Conservation (phyloP, 2,329 filamentous ascomycete species). For the Colletotrichum tropicale region DNA sequence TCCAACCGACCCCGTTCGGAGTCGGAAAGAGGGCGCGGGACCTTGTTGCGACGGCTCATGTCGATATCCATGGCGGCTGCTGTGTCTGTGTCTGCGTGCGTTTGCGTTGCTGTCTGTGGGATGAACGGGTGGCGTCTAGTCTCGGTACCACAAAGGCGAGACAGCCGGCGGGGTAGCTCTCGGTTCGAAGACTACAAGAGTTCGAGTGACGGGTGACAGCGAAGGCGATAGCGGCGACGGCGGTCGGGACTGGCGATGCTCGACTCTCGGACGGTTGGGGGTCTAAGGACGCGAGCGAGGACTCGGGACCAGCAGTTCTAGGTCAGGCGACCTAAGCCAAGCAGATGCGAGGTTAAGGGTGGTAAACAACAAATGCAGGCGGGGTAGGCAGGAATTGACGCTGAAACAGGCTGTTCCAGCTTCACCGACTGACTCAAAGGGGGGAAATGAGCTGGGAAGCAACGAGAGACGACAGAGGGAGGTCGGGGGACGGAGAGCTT, state of each 20-base stretch:
- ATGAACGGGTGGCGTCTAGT: slow-evolving; percentile 13
- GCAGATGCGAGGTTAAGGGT: background rate
- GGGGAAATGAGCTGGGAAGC: background rate
- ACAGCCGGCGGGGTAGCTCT: slow-evolving; percentile 1
- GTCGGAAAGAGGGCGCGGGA: slow-evolving; percentile 80
- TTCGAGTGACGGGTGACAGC: background rate
- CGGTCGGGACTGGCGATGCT: background rate
- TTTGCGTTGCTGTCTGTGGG: background rate
- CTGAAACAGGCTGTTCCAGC: slow-evolving; percentile 17
- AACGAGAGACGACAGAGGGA: background rate
- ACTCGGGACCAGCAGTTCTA: background rate
- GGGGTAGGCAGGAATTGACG: slow-evolving; percentile 19
- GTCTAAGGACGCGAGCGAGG: slow-evolving; percentile 4
- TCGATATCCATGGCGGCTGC: slow-evolving; percentile 65
- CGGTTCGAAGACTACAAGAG: background rate
- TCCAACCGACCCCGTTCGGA: slow-evolving; percentile 83
- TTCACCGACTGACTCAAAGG: slow-evolving; percentile 5
- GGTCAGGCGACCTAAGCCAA: slow-evolving; percentile 15
- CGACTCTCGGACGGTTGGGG: background rate
- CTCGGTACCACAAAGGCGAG: slow-evolving; percentile 12
- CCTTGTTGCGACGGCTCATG: slow-evolving; percentile 82
- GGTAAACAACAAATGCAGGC: slow-evolving; percentile 19
- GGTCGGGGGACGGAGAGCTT: background rate
- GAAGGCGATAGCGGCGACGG: background rate
- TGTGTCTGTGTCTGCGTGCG: background rate